phyloP scores from a whole-genome alignment of 495 filamentous ascomycete species.

The Talaromyces nanjingensis region DNA sequence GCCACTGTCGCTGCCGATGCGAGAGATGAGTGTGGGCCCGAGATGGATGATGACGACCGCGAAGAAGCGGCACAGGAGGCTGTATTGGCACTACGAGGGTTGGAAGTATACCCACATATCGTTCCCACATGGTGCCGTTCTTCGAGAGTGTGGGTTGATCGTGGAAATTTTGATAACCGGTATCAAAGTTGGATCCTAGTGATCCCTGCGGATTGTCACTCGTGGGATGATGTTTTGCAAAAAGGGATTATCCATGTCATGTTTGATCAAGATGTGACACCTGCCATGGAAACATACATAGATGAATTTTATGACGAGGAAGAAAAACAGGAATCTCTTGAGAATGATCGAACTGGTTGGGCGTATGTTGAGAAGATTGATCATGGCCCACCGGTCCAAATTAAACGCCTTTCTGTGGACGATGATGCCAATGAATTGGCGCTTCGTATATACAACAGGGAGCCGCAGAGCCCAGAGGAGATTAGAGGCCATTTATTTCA shows the following conservation, averaged over 20 bases:
- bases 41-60: not conserved
- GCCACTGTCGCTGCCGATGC: not conserved
- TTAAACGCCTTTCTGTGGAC: not conserved
- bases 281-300: not conserved
- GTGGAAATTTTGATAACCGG: not conserved
- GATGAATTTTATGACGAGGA: not conserved
- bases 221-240: conserved; percentile 6
- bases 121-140: not conserved
- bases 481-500: not conserved
- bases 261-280: not conserved
- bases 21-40: not conserved
- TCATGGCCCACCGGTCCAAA: not conserved
- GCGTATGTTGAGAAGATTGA: not conserved
- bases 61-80: conserved; percentile 1
- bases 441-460: not conserved
- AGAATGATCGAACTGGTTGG: not conserved
- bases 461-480: not conserved
- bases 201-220: not conserved
- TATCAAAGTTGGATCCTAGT: conserved; percentile 4
- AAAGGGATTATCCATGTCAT: not conserved
- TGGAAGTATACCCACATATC: not conserved
- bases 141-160: not conserved
- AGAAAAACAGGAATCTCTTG: not conserved
- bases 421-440: not conserved
- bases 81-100: not conserved